phyloP scores from a whole-genome alignment of 345 rosid species.

The Brassica juncea region DNA sequence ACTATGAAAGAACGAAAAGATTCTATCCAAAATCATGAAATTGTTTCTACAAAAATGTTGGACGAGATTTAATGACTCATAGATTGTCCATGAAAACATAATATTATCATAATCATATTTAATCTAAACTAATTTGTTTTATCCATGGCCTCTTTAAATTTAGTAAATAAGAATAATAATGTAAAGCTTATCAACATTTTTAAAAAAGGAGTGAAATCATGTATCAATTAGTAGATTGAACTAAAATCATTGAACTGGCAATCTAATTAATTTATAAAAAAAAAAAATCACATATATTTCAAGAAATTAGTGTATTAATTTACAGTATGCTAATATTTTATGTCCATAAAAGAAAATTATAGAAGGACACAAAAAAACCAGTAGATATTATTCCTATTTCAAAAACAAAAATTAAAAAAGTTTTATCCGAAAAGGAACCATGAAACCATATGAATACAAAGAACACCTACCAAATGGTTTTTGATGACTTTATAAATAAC shows the following conservation, averaged over 20 bases:
- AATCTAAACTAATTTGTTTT: background rate
- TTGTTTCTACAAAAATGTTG: background rate
- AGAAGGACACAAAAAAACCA: background rate
- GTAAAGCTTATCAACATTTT: background rate
- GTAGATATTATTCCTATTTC: slow-evolving; percentile 27
- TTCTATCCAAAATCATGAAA: background rate
- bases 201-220: background rate
- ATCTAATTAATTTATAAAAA: background rate
- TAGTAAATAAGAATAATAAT: background rate
- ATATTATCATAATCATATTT: background rate
- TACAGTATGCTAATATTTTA: background rate
- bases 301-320: background rate
- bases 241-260: background rate
- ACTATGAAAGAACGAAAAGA: background rate
- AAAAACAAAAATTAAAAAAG: background rate
- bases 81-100: background rate
- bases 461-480: background rate
- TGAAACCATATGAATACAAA: background rate
- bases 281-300: background rate
- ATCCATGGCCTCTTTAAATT: background rate
- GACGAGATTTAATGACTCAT: background rate
- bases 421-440: background rate
- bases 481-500: slow-evolving; percentile 30
- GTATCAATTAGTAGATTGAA: background rate
- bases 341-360: background rate